These are phyloP conservation scores for Paramecium caudatum DNA, from an alignment of 73 alveolate species.

Conservation along the genomic window DNA sequence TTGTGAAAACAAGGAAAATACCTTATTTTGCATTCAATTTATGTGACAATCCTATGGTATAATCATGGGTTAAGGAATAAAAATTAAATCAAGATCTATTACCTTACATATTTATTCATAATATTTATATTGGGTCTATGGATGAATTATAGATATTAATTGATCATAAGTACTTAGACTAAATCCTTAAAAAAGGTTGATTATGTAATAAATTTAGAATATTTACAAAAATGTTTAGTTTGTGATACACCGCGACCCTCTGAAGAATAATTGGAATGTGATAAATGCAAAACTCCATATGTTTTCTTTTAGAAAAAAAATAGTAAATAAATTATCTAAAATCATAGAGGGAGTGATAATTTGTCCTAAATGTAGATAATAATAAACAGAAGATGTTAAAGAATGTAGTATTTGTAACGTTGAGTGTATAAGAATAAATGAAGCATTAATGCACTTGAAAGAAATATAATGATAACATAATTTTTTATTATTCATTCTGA, in stretches of 20 bases:
- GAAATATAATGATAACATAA: neutral
- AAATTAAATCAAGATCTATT: constrained; percentile 15
- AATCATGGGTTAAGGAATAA: neutral
- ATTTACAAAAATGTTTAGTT: neutral
- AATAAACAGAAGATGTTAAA: neutral
- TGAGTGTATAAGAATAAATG: neutral
- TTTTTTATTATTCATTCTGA: too few species aligned
- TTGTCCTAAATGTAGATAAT: neutral
- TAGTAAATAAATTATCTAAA: too few species aligned
- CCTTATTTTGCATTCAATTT: neutral
- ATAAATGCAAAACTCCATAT: neutral
- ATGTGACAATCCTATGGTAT: constrained; percentile 20
- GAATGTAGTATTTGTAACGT: neutral
- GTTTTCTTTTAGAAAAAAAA: neutral
- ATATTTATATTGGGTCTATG: constrained; percentile 30
- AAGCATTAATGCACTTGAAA: neutral
- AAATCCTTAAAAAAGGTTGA: neutral
- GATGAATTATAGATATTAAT: neutral
- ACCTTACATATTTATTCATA: neutral
- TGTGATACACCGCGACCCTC: neutral
- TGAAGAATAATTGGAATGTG: neutral
- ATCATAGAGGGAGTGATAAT: constrained; percentile 32
- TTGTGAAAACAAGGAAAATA: neutral
- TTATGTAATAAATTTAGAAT: neutral
- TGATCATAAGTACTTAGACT: neutral